Base-by-base conservation (phyloP, 495 filamentous ascomycete species). In the Baudoinia panamericana region DNA sequence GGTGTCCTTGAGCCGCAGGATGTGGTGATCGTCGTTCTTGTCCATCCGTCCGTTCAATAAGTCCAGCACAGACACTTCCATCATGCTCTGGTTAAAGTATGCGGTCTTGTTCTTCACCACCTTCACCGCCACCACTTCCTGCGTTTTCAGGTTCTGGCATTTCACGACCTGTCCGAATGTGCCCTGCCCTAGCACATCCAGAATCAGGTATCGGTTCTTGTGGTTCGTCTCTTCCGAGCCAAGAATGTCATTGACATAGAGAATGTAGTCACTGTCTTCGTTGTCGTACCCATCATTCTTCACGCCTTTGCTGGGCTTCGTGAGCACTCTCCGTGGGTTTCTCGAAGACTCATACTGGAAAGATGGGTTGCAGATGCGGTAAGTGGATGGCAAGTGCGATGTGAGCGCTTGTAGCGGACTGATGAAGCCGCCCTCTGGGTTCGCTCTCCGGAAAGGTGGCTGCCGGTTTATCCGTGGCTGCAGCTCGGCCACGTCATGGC, bases 61-160 rank as follows among this genome's bases (percentile, higher is more conserved):
- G 60, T 99, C 92, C 21, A 99, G 66, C 6, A 99, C 92, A 6
- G 92, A 99, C 20, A 99, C 92, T 54, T 99, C 92, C 92, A 99
- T 99, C 92, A 99, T 99, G 59, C 92, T 99, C 61, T 99, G 92
- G 55, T 99, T 99, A 68, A 99, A 99, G 55, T 99, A 99, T 13
- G 92, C 92, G 0, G 90, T 96, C 58, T 92, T 76, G 59, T 99
- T 99, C 62, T 99, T 99, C 64, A 99, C 88, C 21, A 96, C 92
- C 65, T 99, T 99, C 43, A 99, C 92, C 1, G 92, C 92, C 19
- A 99, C 88, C 24, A 99, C 92, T 60, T 99, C 92, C 57, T 93
- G 84, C 0, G 92, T 95, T 59, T 92, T 94, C 50, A 96, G 61
- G 51, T 96, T 99, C 62, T 99, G 92, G 59, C 92, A 99, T 64